Evolutionary conservation across 225 moss, liverwort and hornwort genomes (phyloP).

Genomic region (Physcomitrellopsis africana): DNA sequence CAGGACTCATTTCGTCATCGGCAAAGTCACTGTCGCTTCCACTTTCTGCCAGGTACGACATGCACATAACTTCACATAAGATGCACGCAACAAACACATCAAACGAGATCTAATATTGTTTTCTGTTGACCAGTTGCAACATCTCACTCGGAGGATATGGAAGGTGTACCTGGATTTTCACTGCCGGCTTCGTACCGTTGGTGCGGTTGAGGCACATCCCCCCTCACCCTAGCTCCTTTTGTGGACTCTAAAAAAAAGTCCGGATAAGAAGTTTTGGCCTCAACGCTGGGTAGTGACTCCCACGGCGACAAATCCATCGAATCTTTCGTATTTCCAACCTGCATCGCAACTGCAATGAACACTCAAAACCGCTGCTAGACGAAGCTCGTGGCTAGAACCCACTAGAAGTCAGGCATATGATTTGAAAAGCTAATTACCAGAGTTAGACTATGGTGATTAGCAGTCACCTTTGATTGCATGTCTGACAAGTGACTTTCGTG

Average conservation of each 20-base stretch:
- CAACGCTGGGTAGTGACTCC: background rate
- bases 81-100: background rate
- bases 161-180: conserved; percentile 36
- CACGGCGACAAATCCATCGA: conserved; percentile 13
- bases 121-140: background rate
- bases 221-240: conserved; percentile 4
- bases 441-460: background rate
- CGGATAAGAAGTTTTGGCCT: conserved; percentile 19
- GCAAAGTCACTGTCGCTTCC: conserved; percentile 54
- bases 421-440: too few species aligned
- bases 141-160: background rate
- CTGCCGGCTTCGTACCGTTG: conserved; percentile 25
- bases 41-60: conserved; percentile 31
- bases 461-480: conserved; percentile 52
- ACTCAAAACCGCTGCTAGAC: conserved; percentile 3
- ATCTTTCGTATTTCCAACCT: conserved; percentile 35
- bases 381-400: too few species aligned
- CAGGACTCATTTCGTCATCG: conserved; percentile 55
- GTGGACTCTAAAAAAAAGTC: conserved; percentile 26
- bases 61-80: background rate
- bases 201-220: conserved; percentile 9
- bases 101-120: background rate
- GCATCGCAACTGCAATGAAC: conserved; percentile 40
- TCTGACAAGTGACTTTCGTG: conserved; percentile 45
- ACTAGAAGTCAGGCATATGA: too few species aligned